A percentile compares a stretch with the other conserved stretches of the same genome.
phyloP scores from a whole-genome alignment of 257 asterid species.

The Petrea volubilis region DNA sequence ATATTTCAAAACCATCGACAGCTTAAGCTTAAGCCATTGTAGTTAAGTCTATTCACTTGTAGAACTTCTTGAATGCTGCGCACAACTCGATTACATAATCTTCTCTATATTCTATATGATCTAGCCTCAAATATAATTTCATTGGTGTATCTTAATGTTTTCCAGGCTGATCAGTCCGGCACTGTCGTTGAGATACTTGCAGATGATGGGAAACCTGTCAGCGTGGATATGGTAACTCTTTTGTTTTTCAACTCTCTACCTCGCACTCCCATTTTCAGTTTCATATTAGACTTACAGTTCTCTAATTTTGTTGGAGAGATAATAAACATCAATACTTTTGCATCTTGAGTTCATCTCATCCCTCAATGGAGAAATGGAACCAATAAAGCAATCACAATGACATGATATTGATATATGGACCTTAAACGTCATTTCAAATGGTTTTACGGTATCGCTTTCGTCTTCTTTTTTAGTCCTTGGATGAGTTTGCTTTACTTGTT shows the following conservation, averaged over 20 bases:
- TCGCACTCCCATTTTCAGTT: not conserved
- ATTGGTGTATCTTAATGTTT: not conserved
- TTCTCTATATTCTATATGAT: not conserved
- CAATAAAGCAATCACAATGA: not conserved
- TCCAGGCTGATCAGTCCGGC: constrained; percentile 59
- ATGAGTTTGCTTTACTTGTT: no score
- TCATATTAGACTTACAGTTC: not conserved
- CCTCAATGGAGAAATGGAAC: not conserved
- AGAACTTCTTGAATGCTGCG: not conserved
- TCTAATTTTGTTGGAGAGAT: not conserved
- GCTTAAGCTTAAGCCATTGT: not conserved
- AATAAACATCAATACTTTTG: not conserved
- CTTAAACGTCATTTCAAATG: not conserved
- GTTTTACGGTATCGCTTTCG: not conserved
- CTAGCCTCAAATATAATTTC: not conserved
- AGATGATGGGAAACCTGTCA: constrained; percentile 60
- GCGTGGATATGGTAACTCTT: constrained; percentile 43
- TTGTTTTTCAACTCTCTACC: not conserved
- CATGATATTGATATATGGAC: not conserved
- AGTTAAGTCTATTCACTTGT: not conserved
- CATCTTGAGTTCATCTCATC: not conserved
- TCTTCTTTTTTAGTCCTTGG: no score
- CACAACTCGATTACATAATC: not conserved
- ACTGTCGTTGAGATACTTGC: constrained; percentile 52
- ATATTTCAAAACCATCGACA: not conserved